A percentile compares a stretch with the other conserved stretches of the same genome.
Evolutionary conservation across 371 early-diverging fungal species (phyloP).

Genomic region (Lichtheimia ornata): DNA sequence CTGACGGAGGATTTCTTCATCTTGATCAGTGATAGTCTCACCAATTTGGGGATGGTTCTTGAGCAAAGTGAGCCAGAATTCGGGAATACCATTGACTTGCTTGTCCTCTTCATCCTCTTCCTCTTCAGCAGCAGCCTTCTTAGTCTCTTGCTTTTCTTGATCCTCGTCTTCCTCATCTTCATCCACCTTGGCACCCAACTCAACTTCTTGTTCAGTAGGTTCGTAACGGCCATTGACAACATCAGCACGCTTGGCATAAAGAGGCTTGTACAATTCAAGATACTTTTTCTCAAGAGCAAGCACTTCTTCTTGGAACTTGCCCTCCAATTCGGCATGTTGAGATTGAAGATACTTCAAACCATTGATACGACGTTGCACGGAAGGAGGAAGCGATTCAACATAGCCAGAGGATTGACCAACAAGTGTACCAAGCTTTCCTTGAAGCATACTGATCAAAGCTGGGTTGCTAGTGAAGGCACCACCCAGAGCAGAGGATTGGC

Average conservation of each 20-base stretch:
- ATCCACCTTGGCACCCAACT: conserved; percentile 61
- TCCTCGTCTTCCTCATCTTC: conserved; percentile 56
- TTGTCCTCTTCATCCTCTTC: conserved; percentile 25
- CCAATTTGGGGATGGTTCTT: conserved; percentile 80
- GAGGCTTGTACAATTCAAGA: conserved; percentile 78
- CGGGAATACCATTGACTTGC: conserved; percentile 53
- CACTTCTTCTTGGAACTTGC: conserved; percentile 88
- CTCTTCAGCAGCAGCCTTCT: conserved; percentile 36
- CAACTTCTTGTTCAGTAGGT: conserved; percentile 85
- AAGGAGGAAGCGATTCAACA: conserved; percentile 71
- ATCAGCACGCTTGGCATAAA: conserved; percentile 84
- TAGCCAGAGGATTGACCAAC: conserved; percentile 84
- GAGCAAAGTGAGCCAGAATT: conserved; percentile 94
- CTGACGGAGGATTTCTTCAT: conserved; percentile 82
- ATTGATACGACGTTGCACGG: conserved; percentile 81
- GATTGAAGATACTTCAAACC: conserved; percentile 84
- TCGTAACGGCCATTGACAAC: conserved; percentile 80
- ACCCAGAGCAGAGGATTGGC: conserved; percentile 8
- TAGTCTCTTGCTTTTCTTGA: conserved; percentile 16
- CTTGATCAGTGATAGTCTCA: conserved; percentile 87
- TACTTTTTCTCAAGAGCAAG: conserved; percentile 94
- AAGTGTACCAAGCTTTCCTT: conserved; percentile 74
- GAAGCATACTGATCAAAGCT: conserved; percentile 55
- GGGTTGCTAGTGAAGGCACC: conserved; percentile 46
- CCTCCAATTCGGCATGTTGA: conserved; percentile 80